Base-by-base conservation (phyloP, 495 filamentous ascomycete genomes). In the Podospora tetraspora region DNA sequence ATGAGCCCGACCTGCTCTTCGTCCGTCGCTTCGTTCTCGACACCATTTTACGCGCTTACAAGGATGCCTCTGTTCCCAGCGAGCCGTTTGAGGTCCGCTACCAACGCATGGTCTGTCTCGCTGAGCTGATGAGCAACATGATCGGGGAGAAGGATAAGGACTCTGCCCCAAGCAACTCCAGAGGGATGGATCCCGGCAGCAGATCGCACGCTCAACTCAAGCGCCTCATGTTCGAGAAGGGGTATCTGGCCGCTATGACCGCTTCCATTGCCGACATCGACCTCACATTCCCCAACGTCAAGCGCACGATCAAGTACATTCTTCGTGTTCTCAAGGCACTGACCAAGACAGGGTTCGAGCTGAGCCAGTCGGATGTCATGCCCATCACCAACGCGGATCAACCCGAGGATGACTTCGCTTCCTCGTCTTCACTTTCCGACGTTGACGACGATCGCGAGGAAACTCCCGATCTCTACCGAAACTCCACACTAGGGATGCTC, bases 141-240 rank as follows among this genome's bases (percentile, higher is more conserved):
- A 88, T 97, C 66, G 89, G 87, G 64, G 92, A 91, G 2, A 89
- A 89, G 75, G 89, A 93, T 12, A 89, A 88, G 68, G 78, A 80
- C 1, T 59, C 74, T 12, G 56, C 66, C 76, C 77, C 70, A 73
- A 73, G 63, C 22, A 67, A 86, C 76, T 73, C 84, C 71, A 68
- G 79, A 10, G 74, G 75, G 29, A 71, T 78, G 13, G 79, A 80
- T 58, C 72, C 77, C 10, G 68, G 63, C 21, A 58, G 56, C 63
- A 75, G 81, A 11, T 85, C 89, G 5, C 87, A 91, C 56, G 87
- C 89, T 72, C 91, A 94, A 70, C 85, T 99, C 68, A 91, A 90
- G 21, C 93, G 91, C 72, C 87, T 97, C 56, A 99, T 99, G 95
- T 97, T 96, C 70, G 96, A 98, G 78, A 98, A 97, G 76, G 92